Evolutionary conservation across 129 eudicot species (phyloP).

Genomic region (Flaveria sonorensis): DNA sequence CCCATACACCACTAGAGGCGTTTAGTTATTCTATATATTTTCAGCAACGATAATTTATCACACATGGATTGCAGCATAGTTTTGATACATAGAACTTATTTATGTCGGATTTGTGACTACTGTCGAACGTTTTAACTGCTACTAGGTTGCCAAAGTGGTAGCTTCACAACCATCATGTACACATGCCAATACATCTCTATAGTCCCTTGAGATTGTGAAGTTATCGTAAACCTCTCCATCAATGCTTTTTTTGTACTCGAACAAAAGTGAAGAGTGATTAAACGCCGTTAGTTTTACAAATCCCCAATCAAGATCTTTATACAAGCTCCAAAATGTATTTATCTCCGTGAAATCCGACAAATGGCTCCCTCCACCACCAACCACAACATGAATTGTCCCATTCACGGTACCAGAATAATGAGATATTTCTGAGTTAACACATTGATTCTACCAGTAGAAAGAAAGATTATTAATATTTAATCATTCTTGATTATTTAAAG

Average conservation of each 20-base stretch:
- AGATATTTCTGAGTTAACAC: constrained; percentile 59
- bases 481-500: background rate
- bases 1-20: too few species aligned
- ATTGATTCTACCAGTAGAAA: constrained; percentile 47
- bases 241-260: constrained; percentile 76
- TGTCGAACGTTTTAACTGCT: background rate
- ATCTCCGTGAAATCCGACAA: constrained; percentile 51
- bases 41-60: too few species aligned
- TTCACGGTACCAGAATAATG: constrained; percentile 68
- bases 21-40: too few species aligned
- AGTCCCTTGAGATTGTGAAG: constrained; percentile 75
- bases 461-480: background rate
- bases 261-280: constrained; percentile 62
- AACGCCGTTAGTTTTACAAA: constrained; percentile 79
- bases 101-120: background rate
- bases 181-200: constrained; percentile 73
- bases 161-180: constrained; percentile 62
- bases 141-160: constrained; percentile 41
- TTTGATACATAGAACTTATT: too few species aligned
- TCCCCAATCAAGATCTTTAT: constrained; percentile 63
- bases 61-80: too few species aligned
- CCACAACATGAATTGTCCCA: constrained; percentile 77
- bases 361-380: constrained; percentile 78
- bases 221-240: constrained; percentile 78
- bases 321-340: constrained; percentile 66